Percentiles rank a stretch among this genome's conserved stretches.
Conservation (phyloP, 2,329 filamentous ascomycete genomes). For the Leptographium flavum region DNA sequence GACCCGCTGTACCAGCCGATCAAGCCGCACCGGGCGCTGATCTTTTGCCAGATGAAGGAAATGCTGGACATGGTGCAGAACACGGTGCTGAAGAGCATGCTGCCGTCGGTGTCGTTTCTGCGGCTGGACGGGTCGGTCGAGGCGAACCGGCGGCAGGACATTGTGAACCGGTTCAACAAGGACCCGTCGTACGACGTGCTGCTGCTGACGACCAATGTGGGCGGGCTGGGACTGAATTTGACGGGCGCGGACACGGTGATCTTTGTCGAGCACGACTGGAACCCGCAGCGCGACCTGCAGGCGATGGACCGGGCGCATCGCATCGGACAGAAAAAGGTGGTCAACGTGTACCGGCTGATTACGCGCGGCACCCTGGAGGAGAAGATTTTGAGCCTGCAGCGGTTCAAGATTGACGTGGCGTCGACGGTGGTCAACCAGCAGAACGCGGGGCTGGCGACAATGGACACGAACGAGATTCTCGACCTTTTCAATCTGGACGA, state of each 20-base stretch:
- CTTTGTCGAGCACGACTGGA: slow-evolving; percentile 99
- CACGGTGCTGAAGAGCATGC: slow-evolving; percentile 75
- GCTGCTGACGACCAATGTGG: slow-evolving; percentile 86
- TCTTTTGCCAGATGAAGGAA: slow-evolving; percentile 99
- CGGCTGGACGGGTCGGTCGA: slow-evolving; percentile 91
- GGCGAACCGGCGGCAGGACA: slow-evolving; percentile 85
- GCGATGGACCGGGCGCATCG: slow-evolving; percentile 98
- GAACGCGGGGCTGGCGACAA: slow-evolving; percentile 82
- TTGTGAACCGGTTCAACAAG: slow-evolving; percentile 97
- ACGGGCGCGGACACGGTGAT: slow-evolving; percentile 98
- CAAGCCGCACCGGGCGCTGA: slow-evolving; percentile 85
- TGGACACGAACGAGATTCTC: slow-evolving; percentile 97
- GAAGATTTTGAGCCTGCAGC: slow-evolving; percentile 94
- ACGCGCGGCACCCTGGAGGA: slow-evolving; percentile 93
- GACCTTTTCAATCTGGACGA: slow-evolving; percentile 91
- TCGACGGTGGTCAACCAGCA: slow-evolving; percentile 98
- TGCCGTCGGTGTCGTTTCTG: slow-evolving; percentile 86
- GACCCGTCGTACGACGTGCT: slow-evolving; percentile 94
- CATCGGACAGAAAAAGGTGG: slow-evolving; percentile 98
- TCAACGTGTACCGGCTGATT: slow-evolving; percentile 95
- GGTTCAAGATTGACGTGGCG: slow-evolving; percentile 98
- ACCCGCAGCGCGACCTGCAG: slow-evolving; percentile 95
- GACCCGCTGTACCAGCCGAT: slow-evolving; percentile 64
- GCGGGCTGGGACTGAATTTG: slow-evolving; percentile 84
- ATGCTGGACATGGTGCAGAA: slow-evolving; percentile 99